Conservation (phyloP, 2,329 filamentous ascomycete species). For the Neoascochyta sp. region DNA sequence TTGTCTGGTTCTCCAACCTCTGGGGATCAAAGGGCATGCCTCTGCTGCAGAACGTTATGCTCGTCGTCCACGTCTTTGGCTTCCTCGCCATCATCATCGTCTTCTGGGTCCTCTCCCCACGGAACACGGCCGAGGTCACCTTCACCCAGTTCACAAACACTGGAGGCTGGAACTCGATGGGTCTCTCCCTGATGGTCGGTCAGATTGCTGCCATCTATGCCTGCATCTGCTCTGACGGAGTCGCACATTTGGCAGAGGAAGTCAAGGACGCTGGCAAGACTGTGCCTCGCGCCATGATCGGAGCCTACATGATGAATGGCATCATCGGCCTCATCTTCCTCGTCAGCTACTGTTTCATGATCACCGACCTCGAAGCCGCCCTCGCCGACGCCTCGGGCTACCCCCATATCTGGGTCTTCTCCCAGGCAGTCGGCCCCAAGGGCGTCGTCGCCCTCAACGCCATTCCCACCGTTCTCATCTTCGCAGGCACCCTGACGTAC, state of each 20-base stretch:
- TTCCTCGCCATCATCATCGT: constrained; percentile 45
- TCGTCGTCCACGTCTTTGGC: constrained; percentile 43
- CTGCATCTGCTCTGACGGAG: constrained; percentile 40
- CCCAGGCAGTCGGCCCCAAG: constrained; percentile 21
- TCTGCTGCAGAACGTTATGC: constrained; percentile 35
- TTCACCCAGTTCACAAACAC: constrained; percentile 38
- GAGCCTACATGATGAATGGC: constrained; percentile 41
- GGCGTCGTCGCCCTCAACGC: constrained; percentile 30
- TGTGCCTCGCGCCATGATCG: constrained; percentile 43
- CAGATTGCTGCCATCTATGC: constrained; percentile 39
- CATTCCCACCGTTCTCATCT: constrained; percentile 30
- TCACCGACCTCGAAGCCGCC: constrained; percentile 30
- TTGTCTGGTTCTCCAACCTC: constrained; percentile 45
- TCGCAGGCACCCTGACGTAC: constrained; percentile 30
- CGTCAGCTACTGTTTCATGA: constrained; percentile 33
- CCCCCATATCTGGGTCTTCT: constrained; percentile 37
- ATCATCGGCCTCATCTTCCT: constrained; percentile 35
- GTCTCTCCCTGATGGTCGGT: constrained; percentile 41
- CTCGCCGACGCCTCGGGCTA: constrained; percentile 29
- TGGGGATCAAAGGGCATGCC: constrained; percentile 32
- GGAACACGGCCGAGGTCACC: constrained; percentile 24
- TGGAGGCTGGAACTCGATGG: constrained; percentile 40
- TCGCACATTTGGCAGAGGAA: constrained; percentile 45
- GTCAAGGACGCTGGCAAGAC: constrained; percentile 41
- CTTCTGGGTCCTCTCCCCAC: constrained; percentile 35